phyloP scores from a whole-genome alignment of 345 rosid genomes.

The Hibiscus tridactylites region DNA sequence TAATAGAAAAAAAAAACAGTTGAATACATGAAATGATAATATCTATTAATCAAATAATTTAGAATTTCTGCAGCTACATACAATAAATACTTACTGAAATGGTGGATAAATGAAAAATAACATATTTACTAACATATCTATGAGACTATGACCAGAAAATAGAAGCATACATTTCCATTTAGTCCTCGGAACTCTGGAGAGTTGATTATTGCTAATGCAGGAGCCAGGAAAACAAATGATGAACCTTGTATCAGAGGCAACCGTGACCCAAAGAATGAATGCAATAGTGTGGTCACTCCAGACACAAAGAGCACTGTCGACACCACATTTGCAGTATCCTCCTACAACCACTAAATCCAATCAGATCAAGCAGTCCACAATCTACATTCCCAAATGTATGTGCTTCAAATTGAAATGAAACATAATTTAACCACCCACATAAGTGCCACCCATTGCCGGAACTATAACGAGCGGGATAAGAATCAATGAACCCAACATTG shows the following conservation, averaged over 20 bases:
- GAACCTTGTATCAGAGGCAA: constrained; percentile 96
- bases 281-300: constrained; percentile 84
- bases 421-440: constrained; percentile 45
- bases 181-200: constrained; percentile 84
- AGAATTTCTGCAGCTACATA: background rate
- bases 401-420: background rate
- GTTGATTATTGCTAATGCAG: constrained; percentile 74
- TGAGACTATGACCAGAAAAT: background rate
- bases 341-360: constrained; percentile 52
- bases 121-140: background rate
- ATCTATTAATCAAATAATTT: background rate
- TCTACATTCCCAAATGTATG: background rate
- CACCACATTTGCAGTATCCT: constrained; percentile 77
- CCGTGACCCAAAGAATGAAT: constrained; percentile 83
- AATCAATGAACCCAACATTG: constrained; percentile 80
- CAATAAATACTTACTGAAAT: background rate
- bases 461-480: constrained; percentile 87
- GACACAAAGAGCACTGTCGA: constrained; percentile 85
- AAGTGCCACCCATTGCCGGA: constrained; percentile 97
- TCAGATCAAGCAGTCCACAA: constrained; percentile 25
- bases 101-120: background rate
- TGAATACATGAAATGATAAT: background rate
- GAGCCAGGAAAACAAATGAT: constrained; percentile 86
- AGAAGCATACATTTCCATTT: constrained; percentile 71
- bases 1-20: constrained; percentile 10